Evolutionary conservation across 2,329 filamentous ascomycete genomes (phyloP), one percentile per base, ranked within the genome.

Genomic region (Fusarium poae): DNA sequence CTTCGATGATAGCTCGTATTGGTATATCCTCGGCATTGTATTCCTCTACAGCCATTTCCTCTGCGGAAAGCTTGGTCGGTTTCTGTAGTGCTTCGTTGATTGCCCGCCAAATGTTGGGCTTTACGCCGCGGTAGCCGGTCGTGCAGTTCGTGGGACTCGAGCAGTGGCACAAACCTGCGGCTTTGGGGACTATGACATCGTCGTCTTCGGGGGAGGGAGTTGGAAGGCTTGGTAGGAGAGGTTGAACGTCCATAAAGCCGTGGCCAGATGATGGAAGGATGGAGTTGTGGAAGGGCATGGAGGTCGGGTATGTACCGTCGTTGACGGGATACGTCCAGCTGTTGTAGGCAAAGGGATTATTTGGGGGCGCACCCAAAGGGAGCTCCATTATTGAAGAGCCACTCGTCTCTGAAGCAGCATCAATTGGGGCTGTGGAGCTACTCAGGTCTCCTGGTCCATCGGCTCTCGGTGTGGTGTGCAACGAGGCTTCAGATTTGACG

Each of bases 1-100:
- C 76, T 21, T 77, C 71, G 0, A 77, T 3, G 0, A 77, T 3
- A 2, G 65, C 76, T 12, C 75, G 61, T 2, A 77, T 43, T 0
- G 75, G 70, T 1, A 68, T 67, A 25, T 77, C 75, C 29, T 77
- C 67, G 9, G 68, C 67, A 7, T 62, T 59, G 3, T 59, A 60
- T 18, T 76, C 72, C 20, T 71, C 68, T 2, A 67, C n/a, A 3
- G 57, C 49, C 0, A 68, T 16, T 13, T 77, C 74, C 1, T 65
- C 58, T 1, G 49, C 25, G 1, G 69, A 59, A 5, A 75, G 25
- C 11, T 56, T 55, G 6, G 63, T 64, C 1, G 61, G 59, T 30
- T 62, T 59, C 7, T 55, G 57, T 18, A 72, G 40, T 3, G 52
- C 59, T 30, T 70, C 62, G 40, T 76, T 77, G n/a, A 75, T 72